These are phyloP conservation scores for Tolypocladium amazonense DNA, from an alignment of 2,329 filamentous ascomycete species.

Conservation along the genomic window DNA sequence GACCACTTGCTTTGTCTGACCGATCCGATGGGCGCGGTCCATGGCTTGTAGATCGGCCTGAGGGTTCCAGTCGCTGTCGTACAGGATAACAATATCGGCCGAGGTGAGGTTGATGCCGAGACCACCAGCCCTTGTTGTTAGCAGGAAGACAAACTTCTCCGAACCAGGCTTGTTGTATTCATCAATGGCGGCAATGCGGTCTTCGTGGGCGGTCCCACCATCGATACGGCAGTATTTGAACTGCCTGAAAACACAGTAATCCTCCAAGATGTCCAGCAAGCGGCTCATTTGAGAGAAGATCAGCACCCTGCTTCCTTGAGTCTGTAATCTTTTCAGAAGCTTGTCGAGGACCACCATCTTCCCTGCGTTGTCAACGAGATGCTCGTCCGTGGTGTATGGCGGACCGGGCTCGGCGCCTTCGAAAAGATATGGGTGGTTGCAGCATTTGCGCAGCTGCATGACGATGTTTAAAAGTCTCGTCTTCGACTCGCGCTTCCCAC, in stretches of 20 bases:
- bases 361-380: constrained; percentile 83
- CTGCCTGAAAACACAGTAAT: constrained; percentile 92
- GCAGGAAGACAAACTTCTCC: constrained; percentile 91
- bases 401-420: constrained; percentile 95
- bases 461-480: constrained; percentile 96
- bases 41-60: constrained; percentile 97
- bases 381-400: constrained; percentile 96
- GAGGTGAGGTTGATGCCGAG: constrained; percentile 93
- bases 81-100: constrained; percentile 92
- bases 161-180: constrained; percentile 95
- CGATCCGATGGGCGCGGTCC: constrained; percentile 97
- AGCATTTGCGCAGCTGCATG: constrained; percentile 98
- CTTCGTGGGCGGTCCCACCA: constrained; percentile 91
- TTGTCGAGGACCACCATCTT: constrained; percentile 98
- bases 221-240: constrained; percentile 98
- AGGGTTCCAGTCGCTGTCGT: constrained; percentile 98
- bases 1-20: constrained; percentile 94
- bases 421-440: constrained; percentile 96
- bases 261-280: constrained; percentile 90
- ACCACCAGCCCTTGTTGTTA: constrained; percentile 92
- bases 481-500: constrained; percentile 94
- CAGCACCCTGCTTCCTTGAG: constrained; percentile 85
- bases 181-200: constrained; percentile 94
- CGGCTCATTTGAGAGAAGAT: constrained; percentile 99
- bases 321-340: constrained; percentile 71